Conservation (phyloP, 148 eudicot species). For the Vaccinium vitisidaea region DNA sequence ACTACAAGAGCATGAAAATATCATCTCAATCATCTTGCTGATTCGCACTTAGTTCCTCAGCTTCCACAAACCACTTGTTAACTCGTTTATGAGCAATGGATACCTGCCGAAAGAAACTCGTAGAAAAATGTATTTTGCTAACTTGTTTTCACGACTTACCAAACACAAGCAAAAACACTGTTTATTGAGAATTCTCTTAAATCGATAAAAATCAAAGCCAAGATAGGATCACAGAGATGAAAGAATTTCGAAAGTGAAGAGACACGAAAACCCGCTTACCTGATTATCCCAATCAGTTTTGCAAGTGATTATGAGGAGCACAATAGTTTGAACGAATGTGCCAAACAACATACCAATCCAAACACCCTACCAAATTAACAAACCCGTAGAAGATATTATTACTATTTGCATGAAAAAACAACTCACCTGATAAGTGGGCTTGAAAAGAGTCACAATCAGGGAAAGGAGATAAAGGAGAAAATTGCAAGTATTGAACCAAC, state of each 20-base stretch:
- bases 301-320: constrained; percentile 34
- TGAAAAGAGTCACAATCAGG: neutral
- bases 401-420: neutral
- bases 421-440: neutral
- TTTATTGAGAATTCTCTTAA: neutral
- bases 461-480: neutral
- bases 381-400: neutral
- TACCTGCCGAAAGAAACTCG: constrained; percentile 21
- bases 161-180: neutral
- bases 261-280: constrained; percentile 9
- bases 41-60: constrained; percentile 14
- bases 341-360: constrained; percentile 53
- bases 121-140: neutral
- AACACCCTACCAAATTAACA: constrained; percentile 35
- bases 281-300: constrained; percentile 54
- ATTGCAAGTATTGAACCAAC: neutral
- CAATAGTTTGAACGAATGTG: constrained; percentile 37
- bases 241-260: neutral
- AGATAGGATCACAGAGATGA: neutral
- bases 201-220: neutral
- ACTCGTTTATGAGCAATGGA: constrained; percentile 26
- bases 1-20: neutral
- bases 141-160: neutral
- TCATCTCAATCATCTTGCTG: neutral
- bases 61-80: constrained; percentile 32